A percentile compares a stretch with the other conserved stretches of the same genome.
Conservation (phyloP, 2,329 filamentous ascomycete genomes). For the Alternaria sp. region DNA sequence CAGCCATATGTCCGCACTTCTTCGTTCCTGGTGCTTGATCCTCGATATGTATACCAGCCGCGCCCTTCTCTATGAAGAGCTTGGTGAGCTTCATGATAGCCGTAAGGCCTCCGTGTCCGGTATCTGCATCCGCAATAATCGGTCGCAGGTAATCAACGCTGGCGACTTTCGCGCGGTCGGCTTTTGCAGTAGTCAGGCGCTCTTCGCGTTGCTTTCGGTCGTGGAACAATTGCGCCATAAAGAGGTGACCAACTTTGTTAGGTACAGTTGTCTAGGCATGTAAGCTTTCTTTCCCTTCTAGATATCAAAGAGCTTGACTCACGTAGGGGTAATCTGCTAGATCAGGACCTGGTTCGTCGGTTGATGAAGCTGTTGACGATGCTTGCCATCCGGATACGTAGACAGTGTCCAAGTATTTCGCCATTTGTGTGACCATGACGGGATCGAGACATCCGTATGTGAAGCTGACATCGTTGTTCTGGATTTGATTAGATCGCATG, state of each 20-base stretch:
- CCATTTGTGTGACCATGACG: slow-evolving; percentile 99
- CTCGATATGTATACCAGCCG: slow-evolving; percentile 97
- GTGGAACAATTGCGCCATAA: slow-evolving; percentile 99
- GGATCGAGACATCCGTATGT: slow-evolving; percentile 98
- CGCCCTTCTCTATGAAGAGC: slow-evolving; percentile 94
- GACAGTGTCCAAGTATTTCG: slow-evolving; percentile 96
- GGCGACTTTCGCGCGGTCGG: slow-evolving; percentile 73
- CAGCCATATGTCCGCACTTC: slow-evolving; percentile 99
- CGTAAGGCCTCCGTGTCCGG: slow-evolving; percentile 95
- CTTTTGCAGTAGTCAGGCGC: slow-evolving; percentile 78
- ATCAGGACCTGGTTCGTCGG: slow-evolving; percentile 96
- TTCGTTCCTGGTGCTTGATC: slow-evolving; percentile 98
- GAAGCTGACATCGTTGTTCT: slow-evolving; percentile 87
- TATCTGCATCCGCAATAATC: slow-evolving; percentile 96
- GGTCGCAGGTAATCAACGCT: slow-evolving; percentile 95
- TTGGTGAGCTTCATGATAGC: slow-evolving; percentile 99
- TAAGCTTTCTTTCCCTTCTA: slow-evolving; percentile 20
- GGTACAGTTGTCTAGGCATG: slow-evolving; percentile 85
- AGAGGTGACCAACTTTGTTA: slow-evolving; percentile 97
- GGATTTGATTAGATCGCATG: slow-evolving; percentile 24
- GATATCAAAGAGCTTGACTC: slow-evolving; percentile 14
- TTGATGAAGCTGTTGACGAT: slow-evolving; percentile 92
- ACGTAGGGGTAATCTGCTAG: slow-evolving; percentile 88
- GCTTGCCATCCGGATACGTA: slow-evolving; percentile 99
- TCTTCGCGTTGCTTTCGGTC: slow-evolving; percentile 99